phyloP scores from a whole-genome alignment of 768 basidiomycete genomes.

The Dentipellis sp. region DNA sequence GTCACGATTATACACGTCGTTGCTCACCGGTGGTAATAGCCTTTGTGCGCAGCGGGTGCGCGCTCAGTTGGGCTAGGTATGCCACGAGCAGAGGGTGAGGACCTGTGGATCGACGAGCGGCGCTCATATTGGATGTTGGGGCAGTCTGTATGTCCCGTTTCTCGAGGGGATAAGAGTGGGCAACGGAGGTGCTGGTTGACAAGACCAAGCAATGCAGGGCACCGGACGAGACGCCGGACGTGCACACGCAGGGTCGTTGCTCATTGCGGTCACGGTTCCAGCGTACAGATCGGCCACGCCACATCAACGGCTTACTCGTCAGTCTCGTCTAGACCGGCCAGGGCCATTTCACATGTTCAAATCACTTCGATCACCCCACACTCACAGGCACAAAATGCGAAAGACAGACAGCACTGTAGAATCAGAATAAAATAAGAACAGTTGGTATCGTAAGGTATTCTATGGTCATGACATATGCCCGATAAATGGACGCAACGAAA shows the following conservation, averaged over 20 bases:
- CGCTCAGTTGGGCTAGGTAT: conserved; percentile 60
- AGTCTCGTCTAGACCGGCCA: no score
- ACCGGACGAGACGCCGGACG: neutral
- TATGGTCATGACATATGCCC: conserved; percentile 1
- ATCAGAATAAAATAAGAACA: no score
- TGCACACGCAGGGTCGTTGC: neutral
- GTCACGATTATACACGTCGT: neutral
- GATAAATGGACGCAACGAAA: neutral
- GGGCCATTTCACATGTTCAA: no score
- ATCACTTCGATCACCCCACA: no score
- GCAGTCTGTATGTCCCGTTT: no score
- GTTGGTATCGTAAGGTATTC: conserved; percentile 7
- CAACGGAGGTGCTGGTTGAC: neutral
- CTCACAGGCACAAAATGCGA: no score
- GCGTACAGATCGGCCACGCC: no score
- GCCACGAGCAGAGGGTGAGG: conserved; percentile 46
- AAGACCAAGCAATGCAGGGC: neutral
- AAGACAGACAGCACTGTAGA: no score
- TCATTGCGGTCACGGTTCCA: neutral
- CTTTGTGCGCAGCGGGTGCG: conserved; percentile 74
- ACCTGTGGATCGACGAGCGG: conserved; percentile 18
- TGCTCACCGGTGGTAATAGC: conserved; percentile 58
- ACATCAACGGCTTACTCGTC: neutral
- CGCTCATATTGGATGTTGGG: conserved; percentile 11
- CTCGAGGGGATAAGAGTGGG: neutral